These are phyloP conservation scores for Fusarium robinianum DNA, from an alignment of 2,329 filamentous ascomycete genomes.

Conservation along the genomic window DNA sequence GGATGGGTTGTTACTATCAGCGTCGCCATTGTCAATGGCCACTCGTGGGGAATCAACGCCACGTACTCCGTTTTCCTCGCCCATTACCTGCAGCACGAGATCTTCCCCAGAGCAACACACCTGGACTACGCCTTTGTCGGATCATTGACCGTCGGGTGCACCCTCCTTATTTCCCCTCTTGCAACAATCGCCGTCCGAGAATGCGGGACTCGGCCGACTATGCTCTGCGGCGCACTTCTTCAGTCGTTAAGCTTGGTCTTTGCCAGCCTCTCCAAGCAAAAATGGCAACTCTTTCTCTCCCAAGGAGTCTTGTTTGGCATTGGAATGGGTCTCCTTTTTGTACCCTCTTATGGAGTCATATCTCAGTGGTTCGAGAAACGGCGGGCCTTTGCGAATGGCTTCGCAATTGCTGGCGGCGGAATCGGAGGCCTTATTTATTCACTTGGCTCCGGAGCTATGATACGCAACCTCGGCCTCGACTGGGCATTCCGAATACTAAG, in stretches of 20 bases:
- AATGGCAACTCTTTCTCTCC: constrained; percentile 65
- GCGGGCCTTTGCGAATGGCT: constrained; percentile 61
- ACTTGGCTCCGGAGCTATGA: constrained; percentile 50
- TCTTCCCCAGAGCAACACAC: constrained; percentile 55
- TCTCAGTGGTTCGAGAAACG: constrained; percentile 65
- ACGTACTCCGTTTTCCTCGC: constrained; percentile 61
- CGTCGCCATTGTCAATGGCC: constrained; percentile 42
- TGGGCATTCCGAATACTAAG: constrained; percentile 60
- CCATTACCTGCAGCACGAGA: constrained; percentile 56
- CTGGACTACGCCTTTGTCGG: constrained; percentile 65
- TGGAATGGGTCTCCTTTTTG: constrained; percentile 65
- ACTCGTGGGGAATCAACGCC: constrained; percentile 48
- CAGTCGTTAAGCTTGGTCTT: constrained; percentile 56
- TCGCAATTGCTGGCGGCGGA: constrained; percentile 58
- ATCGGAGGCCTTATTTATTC: constrained; percentile 35
- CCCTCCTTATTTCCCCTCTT: constrained; percentile 48
- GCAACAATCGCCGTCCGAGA: constrained; percentile 34
- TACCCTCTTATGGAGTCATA: constrained; percentile 58
- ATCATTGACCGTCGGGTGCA: constrained; percentile 56
- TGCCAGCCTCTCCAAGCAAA: constrained; percentile 55
- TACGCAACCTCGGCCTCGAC: constrained; percentile 53
- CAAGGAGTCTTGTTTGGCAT: constrained; percentile 64
- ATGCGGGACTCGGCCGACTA: constrained; percentile 42
- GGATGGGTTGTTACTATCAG: constrained; percentile 44
- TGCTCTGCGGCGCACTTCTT: constrained; percentile 58